phyloP scores from a whole-genome alignment of 257 asterid genomes.

The Nicotiana noctiflora region DNA sequence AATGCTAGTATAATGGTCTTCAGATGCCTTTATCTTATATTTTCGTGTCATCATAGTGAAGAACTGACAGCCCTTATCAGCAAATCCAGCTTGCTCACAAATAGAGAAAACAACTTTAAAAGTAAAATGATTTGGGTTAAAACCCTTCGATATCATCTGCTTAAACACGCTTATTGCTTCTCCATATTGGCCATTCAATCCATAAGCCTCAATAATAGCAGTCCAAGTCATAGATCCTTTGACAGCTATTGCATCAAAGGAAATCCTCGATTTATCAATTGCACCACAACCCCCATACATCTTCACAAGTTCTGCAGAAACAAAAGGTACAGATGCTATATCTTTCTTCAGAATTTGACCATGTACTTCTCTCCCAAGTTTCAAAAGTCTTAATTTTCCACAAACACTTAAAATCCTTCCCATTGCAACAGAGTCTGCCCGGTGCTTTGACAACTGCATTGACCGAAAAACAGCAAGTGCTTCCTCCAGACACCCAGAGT shows the following conservation, averaged over 20 bases:
- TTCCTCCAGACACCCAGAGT: constrained; percentile 30
- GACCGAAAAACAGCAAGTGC: constrained; percentile 56
- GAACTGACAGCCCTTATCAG: constrained; percentile 51
- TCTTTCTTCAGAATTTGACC: constrained; percentile 64
- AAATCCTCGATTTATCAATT: constrained; percentile 45
- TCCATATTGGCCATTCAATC: constrained; percentile 29
- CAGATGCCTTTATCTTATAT: constrained; percentile 53
- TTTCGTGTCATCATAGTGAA: constrained; percentile 47
- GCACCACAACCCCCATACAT: constrained; percentile 66
- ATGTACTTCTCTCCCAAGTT: constrained; percentile 72
- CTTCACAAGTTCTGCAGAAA: constrained; percentile 58
- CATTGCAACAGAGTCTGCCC: constrained; percentile 79
- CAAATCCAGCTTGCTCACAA: constrained; percentile 72
- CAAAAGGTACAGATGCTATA: constrained; percentile 46
- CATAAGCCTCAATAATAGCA: constrained; percentile 69
- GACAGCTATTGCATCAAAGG: constrained; percentile 41
- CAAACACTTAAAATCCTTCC: constrained; percentile 57
- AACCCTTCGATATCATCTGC: constrained; percentile 60
- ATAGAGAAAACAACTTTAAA: constrained; percentile 43
- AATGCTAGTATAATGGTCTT: constrained; percentile 61
- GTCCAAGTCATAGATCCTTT: constrained; percentile 89
- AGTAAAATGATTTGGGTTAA: constrained; percentile 69
- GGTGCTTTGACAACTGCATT: constrained; percentile 75
- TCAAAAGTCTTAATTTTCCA: constrained; percentile 36
- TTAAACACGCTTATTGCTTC: constrained; percentile 55